Evolutionary conservation across 805 yeast genomes (phyloP).

Genomic region (Osmozyma mogii): DNA sequence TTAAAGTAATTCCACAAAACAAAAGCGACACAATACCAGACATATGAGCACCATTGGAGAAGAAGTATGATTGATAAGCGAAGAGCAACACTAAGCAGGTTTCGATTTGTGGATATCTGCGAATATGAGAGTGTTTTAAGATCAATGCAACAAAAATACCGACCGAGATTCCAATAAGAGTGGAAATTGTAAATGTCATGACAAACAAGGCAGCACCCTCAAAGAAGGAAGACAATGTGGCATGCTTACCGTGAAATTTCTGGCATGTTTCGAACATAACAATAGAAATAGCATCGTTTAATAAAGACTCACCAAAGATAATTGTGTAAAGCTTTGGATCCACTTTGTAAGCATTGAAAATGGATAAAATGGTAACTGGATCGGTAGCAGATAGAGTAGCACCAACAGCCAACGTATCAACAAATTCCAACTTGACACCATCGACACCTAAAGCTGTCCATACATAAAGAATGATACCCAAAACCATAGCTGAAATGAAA

Average conservation of each 20-base stretch:
- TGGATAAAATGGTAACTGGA: slow-evolving; percentile 93
- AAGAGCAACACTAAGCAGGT: slow-evolving; percentile 83
- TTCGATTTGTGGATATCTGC: slow-evolving; percentile 96
- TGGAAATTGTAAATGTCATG: slow-evolving; percentile 86
- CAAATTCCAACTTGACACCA: slow-evolving; percentile 80
- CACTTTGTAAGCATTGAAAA: slow-evolving; percentile 94
- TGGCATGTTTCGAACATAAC: slow-evolving; percentile 99
- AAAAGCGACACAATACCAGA: slow-evolving; percentile 93
- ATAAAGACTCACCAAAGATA: slow-evolving; percentile 90
- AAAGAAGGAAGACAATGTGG: slow-evolving; percentile 68
- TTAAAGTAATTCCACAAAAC: slow-evolving; percentile 93
- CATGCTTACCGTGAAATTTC: slow-evolving; percentile 79
- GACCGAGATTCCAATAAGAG: slow-evolving; percentile 79
- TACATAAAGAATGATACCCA: slow-evolving; percentile 78
- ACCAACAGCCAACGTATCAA: slow-evolving; percentile 96
- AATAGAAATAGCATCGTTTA: slow-evolving; percentile 96
- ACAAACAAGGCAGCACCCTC: slow-evolving; percentile 91
- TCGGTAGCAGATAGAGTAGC: slow-evolving; percentile 98
- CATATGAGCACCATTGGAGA: slow-evolving; percentile 98
- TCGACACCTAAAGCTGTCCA: slow-evolving; percentile 94
- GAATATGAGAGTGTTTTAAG: slow-evolving; percentile 83
- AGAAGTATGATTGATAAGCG: slow-evolving; percentile 94
- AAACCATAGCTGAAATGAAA: slow-evolving; percentile 79
- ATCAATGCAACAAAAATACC: slow-evolving; percentile 87
- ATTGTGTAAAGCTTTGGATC: slow-evolving; percentile 97